Evolutionary conservation across 768 basidiomycete genomes (phyloP).

Genomic region (Boletus huronensis): DNA sequence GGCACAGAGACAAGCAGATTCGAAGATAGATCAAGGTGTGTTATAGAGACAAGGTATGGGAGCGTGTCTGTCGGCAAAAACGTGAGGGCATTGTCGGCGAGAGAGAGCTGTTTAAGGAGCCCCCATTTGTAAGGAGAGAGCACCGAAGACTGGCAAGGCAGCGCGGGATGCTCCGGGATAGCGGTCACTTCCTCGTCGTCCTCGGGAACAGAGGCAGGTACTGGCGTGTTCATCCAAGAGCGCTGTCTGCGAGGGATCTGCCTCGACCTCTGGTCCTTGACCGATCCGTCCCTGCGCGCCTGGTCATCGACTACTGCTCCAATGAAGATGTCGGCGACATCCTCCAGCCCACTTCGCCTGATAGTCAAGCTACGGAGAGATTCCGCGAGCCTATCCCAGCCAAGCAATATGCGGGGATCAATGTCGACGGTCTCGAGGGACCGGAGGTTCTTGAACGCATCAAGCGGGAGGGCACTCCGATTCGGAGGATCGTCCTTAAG

Average conservation of each 20-base stretch:
- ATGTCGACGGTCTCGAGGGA: constrained; percentile 72
- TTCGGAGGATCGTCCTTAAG: constrained; percentile 65
- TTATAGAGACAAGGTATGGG: constrained; percentile 66
- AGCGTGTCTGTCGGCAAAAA: constrained; percentile 70
- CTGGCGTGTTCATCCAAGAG: constrained; percentile 46
- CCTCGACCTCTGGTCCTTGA: constrained; percentile 44
- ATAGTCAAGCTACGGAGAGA: constrained; percentile 72
- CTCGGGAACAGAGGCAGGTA: constrained; percentile 60
- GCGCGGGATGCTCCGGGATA: constrained; percentile 18
- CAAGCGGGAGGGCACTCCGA: constrained; percentile 74
- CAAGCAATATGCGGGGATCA: constrained; percentile 76
- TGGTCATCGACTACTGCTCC: constrained; percentile 75
- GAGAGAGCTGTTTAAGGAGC: constrained; percentile 68
- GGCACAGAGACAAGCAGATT: constrained; percentile 91
- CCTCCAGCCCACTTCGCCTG: constrained; percentile 76
- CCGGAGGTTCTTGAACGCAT: constrained; percentile 82
- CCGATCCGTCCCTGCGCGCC: constrained; percentile 55
- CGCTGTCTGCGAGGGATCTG: constrained; percentile 43
- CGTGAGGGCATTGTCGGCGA: constrained; percentile 78
- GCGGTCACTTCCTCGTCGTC: constrained; percentile 32
- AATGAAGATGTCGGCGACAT: constrained; percentile 73
- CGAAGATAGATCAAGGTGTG: constrained; percentile 84
- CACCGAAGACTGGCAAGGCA: constrained; percentile 30
- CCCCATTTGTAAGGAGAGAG: constrained; percentile 69
- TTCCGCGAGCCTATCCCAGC: constrained; percentile 78